A percentile compares a stretch with the other conserved stretches of the same genome.
These are phyloP conservation scores for Dysphania ambrosioides DNA, from an alignment of 148 eudicot species.

Conservation along the genomic window DNA sequence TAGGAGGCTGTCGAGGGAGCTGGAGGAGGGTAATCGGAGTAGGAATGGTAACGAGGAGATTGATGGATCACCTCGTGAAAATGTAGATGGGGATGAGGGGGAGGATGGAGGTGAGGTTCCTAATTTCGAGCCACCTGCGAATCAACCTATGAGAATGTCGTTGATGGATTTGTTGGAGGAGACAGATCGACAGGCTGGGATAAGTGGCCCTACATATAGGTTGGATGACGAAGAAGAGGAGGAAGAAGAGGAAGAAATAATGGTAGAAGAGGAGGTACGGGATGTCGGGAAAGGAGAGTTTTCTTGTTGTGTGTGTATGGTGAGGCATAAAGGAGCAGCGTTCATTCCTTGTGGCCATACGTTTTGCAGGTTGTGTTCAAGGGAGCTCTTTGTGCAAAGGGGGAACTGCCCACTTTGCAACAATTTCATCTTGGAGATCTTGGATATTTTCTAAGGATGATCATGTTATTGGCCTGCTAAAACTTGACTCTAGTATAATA, in stretches of 20 bases:
- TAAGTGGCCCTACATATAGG: constrained; percentile 48
- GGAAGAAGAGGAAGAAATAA: constrained; percentile 52
- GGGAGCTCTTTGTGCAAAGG: constrained; percentile 74
- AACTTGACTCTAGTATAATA: not conserved
- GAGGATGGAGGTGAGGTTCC: constrained; percentile 25
- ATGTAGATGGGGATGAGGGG: constrained; percentile 16
- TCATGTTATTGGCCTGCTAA: not conserved
- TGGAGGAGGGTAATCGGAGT: constrained; percentile 13
- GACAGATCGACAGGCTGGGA: constrained; percentile 59
- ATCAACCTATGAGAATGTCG: constrained; percentile 55
- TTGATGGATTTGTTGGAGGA: constrained; percentile 87
- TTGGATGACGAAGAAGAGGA: constrained; percentile 40
- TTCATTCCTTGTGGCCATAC: constrained; percentile 85
- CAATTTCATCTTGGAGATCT: constrained; percentile 65
- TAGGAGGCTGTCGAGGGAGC: constrained; percentile 32
- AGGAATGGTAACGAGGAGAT: constrained; percentile 25
- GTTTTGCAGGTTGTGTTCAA: constrained; percentile 75
- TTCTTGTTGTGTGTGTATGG: constrained; percentile 75
- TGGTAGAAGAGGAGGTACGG: constrained; percentile 24
- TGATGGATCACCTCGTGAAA: constrained; percentile 8
- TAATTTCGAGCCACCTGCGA: constrained; percentile 5
- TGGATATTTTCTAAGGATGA: constrained; percentile 56
- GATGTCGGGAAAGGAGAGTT: constrained; percentile 34
- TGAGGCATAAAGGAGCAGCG: constrained; percentile 78
- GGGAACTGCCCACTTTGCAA: constrained; percentile 85